phyloP scores from a whole-genome alignment of 1,139 yeast species.

The Pichiaceae sp. region DNA sequence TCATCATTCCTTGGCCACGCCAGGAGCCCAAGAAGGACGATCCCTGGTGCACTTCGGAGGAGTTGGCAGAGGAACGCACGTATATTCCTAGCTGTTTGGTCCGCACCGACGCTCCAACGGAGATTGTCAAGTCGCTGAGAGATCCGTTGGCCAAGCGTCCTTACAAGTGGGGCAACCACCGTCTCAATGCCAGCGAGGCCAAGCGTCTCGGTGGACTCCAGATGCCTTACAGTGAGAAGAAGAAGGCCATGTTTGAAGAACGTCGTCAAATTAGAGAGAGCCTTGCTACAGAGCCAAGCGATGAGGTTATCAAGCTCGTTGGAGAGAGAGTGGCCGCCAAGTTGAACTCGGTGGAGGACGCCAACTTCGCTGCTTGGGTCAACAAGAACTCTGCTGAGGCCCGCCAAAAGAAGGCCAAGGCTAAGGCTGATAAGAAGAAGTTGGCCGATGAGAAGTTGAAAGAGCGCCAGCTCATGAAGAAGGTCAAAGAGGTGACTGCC shows the following conservation, averaged over 20 bases:
- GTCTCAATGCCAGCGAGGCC: constrained; percentile 53
- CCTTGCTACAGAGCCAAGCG: constrained; percentile 44
- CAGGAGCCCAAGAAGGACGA: constrained; percentile 64
- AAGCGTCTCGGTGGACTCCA: constrained; percentile 58
- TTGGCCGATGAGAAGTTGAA: constrained; percentile 9
- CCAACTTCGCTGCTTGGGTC: constrained; percentile 20
- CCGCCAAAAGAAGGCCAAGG: constrained; percentile 10
- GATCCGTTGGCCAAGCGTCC: constrained; percentile 59
- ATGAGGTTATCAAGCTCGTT: constrained; percentile 61
- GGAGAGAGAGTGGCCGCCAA: constrained; percentile 61
- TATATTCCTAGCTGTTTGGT: constrained; percentile 64
- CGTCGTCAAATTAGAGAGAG: constrained; percentile 39
- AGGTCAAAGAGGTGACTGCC: constrained; percentile 9
- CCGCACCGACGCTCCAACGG: constrained; percentile 60
- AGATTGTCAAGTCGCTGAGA: constrained; percentile 57
- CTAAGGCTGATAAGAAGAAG: constrained; percentile 11
- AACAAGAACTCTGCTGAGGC: constrained; percentile 20
- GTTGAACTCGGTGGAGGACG: constrained; percentile 29
- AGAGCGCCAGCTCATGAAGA: constrained; percentile 17
- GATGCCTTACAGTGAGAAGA: constrained; percentile 69
- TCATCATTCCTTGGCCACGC: constrained; percentile 86
- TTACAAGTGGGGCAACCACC: constrained; percentile 42
- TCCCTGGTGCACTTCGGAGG: constrained; percentile 48
- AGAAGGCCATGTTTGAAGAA: constrained; percentile 56
- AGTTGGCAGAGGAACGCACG: constrained; percentile 61